Evolutionary conservation across 192 early-diverging fungal genomes (phyloP), one percentile per base, ranked within the genome.

Genomic region (Podila epigama): DNA sequence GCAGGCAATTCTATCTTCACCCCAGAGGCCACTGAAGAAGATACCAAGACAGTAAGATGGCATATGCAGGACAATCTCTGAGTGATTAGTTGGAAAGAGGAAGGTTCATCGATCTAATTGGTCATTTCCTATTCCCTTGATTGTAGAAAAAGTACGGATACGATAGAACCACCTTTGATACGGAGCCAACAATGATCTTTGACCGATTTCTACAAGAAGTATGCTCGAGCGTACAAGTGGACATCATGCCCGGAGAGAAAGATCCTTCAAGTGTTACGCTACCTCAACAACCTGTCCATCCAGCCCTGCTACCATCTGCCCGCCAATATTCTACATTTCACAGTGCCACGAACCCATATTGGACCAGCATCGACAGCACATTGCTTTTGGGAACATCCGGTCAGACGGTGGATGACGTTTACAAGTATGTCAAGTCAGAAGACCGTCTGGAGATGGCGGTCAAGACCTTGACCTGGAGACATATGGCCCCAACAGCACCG

Each of bases 401-500:
- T 11, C 97, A 99, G 79, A 93, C 87, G 25, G 60, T 99, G 32
- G 93, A 95, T 69, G 96, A 97, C 61, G 87, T 97, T 34, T 87
- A 73, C 69, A 88, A 86, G 73, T 97, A 93, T 80, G 68, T 85
- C 0, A 66, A 79, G 6, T 54, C 63, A 33, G 83, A 83, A 13
- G 81, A 90, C 50, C 83, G 92, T 22, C 66, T 95, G n/a, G 77
- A 83, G 51, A 82, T 98, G 85, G 91, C 93, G 5, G 89, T 87
- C 37, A 54, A 72, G 18, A 92, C 90, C 1, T 72, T 99, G 41
- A 60, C 72, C 25, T 97, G 96, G 95, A 84, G 90, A 5, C 96
- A 98, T 56, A 83, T 98, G 10, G 95, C 95, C 13, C 97, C 97
- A 0, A 89, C 94, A 28, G 92, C 95, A 7, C 97, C 97, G 0